These are phyloP conservation scores for Rhodotorula sp. DNA, from an alignment of 1,284 basidiomycete genomes.

Conservation along the genomic window DNA sequence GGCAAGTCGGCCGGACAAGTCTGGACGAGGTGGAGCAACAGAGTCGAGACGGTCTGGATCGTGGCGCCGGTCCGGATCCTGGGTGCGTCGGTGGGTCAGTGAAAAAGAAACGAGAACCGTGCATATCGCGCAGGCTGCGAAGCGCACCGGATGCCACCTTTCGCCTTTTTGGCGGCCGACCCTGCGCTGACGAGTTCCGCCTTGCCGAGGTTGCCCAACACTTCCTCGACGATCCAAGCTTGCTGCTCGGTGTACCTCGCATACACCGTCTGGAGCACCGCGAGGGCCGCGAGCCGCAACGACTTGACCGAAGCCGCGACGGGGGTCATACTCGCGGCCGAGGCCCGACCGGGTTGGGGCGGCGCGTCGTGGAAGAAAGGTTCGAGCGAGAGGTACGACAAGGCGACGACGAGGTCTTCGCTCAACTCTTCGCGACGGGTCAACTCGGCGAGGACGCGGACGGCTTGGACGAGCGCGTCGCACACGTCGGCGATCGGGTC, in stretches of 20 bases:
- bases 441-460: constrained; percentile 19
- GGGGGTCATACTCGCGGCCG: constrained; percentile 13
- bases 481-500: constrained; percentile 7
- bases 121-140: neutral
- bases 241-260: constrained; percentile 84
- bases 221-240: constrained; percentile 95
- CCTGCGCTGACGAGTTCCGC: constrained; percentile 66
- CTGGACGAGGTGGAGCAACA: constrained; percentile 92
- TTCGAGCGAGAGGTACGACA: constrained; percentile 85
- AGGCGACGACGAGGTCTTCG: constrained; percentile 81
- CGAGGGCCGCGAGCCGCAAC: constrained; percentile 19
- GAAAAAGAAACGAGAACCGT: no score
- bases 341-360: constrained; percentile 37
- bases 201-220: constrained; percentile 81
- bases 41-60: constrained; percentile 86
- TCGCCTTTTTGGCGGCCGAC: constrained; percentile 74
- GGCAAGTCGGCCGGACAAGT: constrained; percentile 81
- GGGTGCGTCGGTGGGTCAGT: no score
- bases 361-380: constrained; percentile 88
- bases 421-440: constrained; percentile 61
- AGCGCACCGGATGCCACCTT: constrained; percentile 65
- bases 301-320: constrained; percentile 12
- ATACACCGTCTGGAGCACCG: constrained; percentile 64
- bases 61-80: constrained; percentile 59
- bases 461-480: constrained; percentile 17